Percentiles rank a stretch among this genome's conserved stretches.
Conservation (phyloP, 2,329 filamentous ascomycete species). For the Talaromyces pinophilus region DNA sequence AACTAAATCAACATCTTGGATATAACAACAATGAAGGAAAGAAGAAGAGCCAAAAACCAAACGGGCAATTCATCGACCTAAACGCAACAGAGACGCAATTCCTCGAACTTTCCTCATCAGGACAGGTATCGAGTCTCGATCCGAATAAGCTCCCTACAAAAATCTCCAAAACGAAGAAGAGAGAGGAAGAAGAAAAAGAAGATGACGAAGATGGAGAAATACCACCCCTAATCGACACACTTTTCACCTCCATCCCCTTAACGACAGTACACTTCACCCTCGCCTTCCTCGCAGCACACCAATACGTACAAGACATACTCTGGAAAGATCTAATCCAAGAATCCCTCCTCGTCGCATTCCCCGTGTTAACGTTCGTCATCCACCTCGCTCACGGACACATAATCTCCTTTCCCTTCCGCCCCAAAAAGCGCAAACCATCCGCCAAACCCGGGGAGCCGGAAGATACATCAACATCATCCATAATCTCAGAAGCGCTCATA, state of each 20-base stretch:
- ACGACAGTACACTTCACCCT: conserved; percentile 49
- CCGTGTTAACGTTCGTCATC: conserved; percentile 46
- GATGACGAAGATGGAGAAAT: conserved; percentile 26
- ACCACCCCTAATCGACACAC: conserved; percentile 46
- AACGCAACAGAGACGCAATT: conserved; percentile 32
- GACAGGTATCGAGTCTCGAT: conserved; percentile 33
- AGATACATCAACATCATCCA: neutral
- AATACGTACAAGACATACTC: conserved; percentile 46
- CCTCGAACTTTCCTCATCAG: conserved; percentile 30
- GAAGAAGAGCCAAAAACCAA: conserved; percentile 11
- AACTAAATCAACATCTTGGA: conserved; percentile 29
- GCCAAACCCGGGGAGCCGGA: neutral
- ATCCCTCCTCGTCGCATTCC: conserved; percentile 43
- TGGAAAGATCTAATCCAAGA: conserved; percentile 37
- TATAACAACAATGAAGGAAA: neutral
- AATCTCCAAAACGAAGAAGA: conserved; percentile 12
- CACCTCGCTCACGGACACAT: conserved; percentile 50
- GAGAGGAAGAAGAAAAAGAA: neutral
- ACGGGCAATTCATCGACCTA: conserved; percentile 19
- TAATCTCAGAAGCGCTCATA: neutral
- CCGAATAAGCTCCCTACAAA: conserved; percentile 25
- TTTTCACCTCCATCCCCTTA: conserved; percentile 46
- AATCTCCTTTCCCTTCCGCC: conserved; percentile 32
- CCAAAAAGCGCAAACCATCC: neutral
- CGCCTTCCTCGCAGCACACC: conserved; percentile 49